Percentiles rank a stretch among this genome's conserved stretches.
Conservation (phyloP, 2,329 filamentous ascomycete genomes). For the Colletotrichum tropicicola region DNA sequence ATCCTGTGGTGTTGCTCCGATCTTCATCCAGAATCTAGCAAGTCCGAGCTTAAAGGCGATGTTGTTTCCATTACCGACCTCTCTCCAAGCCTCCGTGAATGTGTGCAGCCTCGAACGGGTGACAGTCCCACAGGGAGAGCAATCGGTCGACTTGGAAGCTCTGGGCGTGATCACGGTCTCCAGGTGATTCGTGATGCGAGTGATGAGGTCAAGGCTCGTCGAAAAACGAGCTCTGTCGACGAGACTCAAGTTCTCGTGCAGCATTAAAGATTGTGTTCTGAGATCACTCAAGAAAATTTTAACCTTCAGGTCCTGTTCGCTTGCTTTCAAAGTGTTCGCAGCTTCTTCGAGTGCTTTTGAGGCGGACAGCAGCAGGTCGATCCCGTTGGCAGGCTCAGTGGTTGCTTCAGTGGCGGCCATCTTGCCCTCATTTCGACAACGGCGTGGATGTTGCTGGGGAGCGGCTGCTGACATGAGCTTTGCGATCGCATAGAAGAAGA, state of each 20-base stretch:
- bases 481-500: background rate
- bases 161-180: background rate
- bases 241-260: background rate
- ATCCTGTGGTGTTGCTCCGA: background rate
- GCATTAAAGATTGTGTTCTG: background rate
- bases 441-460: no score
- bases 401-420: background rate
- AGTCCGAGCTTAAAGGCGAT: background rate
- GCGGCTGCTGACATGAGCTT: no score
- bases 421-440: no score
- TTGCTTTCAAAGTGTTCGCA: background rate
- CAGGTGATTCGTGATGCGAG: background rate
- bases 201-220: background rate
- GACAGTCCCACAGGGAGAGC: background rate
- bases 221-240: background rate
- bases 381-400: background rate
- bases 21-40: background rate
- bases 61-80: background rate
- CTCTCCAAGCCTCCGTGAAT: background rate
- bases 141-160: background rate
- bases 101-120: background rate
- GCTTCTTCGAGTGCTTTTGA: background rate
- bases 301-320: background rate
- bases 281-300: background rate
- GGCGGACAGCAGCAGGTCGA: background rate